phyloP scores from a whole-genome alignment of 495 filamentous ascomycete genomes.

The Neurospora sp. region DNA sequence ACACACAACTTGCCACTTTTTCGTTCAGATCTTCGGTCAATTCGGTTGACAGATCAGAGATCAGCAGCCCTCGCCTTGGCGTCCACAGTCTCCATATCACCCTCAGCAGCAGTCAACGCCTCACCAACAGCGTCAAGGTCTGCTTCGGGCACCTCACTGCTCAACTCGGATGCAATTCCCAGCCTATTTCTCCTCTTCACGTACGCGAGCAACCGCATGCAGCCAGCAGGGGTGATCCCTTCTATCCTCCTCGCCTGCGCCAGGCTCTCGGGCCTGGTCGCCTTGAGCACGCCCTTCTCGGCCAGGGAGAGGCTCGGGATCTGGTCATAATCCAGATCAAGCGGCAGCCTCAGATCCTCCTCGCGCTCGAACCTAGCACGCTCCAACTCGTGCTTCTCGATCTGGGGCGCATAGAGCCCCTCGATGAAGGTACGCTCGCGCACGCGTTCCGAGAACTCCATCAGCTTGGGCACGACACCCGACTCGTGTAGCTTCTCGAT shows the following conservation, averaged over 20 bases:
- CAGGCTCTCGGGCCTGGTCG: slow-evolving; percentile 66
- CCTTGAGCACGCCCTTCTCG: slow-evolving; percentile 60
- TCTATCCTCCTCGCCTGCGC: slow-evolving; percentile 86
- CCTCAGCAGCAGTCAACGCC: slow-evolving; percentile 19
- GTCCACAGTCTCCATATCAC: slow-evolving; percentile 29
- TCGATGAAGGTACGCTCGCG: slow-evolving; percentile 65
- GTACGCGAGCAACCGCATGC: slow-evolving; percentile 45
- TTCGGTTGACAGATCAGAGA: slow-evolving; percentile 2
- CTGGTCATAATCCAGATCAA: slow-evolving; percentile 64
- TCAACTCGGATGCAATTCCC: background rate
- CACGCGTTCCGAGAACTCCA: slow-evolving; percentile 43
- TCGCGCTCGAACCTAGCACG: slow-evolving; percentile 61
- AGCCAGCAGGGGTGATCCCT: slow-evolving; percentile 57
- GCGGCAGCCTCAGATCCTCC: slow-evolving; percentile 62
- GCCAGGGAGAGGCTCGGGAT: slow-evolving; percentile 68
- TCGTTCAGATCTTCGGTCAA: no score
- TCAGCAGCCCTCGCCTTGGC: slow-evolving; percentile 28
- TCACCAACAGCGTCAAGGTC: slow-evolving; percentile 5
- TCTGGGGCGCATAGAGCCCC: slow-evolving; percentile 74
- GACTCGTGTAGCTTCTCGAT: slow-evolving; percentile 41
- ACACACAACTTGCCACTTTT: background rate
- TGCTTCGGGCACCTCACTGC: background rate
- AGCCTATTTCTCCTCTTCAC: slow-evolving; percentile 18
- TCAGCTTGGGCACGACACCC: slow-evolving; percentile 39
- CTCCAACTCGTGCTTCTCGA: slow-evolving; percentile 54